Conservation (phyloP, 495 filamentous ascomycete species). For the Podospora bellae-mahoneyi region DNA sequence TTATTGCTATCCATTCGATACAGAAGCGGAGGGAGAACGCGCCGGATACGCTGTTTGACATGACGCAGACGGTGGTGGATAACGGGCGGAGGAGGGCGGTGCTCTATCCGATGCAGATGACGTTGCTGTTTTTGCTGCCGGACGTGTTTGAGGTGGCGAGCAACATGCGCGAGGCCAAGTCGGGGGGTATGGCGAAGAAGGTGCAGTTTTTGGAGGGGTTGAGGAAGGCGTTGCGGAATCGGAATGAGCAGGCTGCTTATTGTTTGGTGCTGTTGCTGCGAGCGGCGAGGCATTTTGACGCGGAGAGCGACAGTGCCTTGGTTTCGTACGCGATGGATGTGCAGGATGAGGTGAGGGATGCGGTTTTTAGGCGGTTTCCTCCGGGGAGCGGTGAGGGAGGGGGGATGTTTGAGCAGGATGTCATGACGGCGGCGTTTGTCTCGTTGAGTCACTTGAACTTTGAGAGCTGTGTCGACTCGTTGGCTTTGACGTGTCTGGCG, state of each 20-base stretch:
- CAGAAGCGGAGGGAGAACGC: constrained; percentile 58
- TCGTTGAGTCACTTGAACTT: constrained; percentile 57
- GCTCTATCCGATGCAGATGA: constrained; percentile 60
- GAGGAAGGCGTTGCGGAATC: constrained; percentile 54
- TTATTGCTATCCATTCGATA: constrained; percentile 55
- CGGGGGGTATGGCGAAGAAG: constrained; percentile 57
- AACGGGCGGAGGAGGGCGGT: constrained; percentile 48
- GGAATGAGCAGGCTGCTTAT: constrained; percentile 58
- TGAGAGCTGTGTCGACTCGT: constrained; percentile 51
- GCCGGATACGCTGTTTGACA: constrained; percentile 62
- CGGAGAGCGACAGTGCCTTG: constrained; percentile 57
- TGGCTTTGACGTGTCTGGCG: constrained; percentile 53
- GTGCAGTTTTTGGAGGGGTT: constrained; percentile 58
- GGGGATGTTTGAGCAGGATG: constrained; percentile 51
- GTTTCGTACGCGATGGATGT: constrained; percentile 63
- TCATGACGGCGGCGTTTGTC: constrained; percentile 64
- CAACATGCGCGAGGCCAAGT: constrained; percentile 57
- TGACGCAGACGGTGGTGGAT: constrained; percentile 56
- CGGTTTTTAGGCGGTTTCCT: constrained; percentile 54
- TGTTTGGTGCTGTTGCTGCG: constrained; percentile 58
- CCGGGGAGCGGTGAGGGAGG: constrained; percentile 39
- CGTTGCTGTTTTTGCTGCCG: constrained; percentile 57
- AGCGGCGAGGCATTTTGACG: constrained; percentile 56
- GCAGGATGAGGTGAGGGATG: constrained; percentile 61
- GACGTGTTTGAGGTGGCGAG: constrained; percentile 64